Conservation (phyloP, 2,329 filamentous ascomycete genomes). For the Epicoccum nigrum region DNA sequence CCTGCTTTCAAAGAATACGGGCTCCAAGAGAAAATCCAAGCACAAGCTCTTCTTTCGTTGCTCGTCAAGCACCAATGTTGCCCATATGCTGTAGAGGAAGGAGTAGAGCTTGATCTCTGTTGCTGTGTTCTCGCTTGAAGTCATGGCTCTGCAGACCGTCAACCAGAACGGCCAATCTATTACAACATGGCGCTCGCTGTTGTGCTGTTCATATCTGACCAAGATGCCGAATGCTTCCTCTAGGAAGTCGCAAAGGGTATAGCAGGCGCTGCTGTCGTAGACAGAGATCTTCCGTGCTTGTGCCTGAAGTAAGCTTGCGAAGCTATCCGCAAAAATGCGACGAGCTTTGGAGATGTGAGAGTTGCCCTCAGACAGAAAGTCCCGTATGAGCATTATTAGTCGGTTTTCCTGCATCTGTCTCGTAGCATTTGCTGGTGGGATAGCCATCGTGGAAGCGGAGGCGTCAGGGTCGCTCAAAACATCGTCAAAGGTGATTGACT, state of each 20-base stretch:
- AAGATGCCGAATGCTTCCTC: slow-evolving; percentile 78
- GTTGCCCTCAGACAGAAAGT: slow-evolving; percentile 72
- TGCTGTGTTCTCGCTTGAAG: slow-evolving; percentile 84
- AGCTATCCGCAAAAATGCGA: slow-evolving; percentile 76
- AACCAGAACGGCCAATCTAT: slow-evolving; percentile 88
- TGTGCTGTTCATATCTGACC: slow-evolving; percentile 63
- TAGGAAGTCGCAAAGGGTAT: slow-evolving; percentile 88
- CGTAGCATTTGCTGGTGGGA: slow-evolving; percentile 72
- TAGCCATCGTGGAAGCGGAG: slow-evolving; percentile 64
- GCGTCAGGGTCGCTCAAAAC: slow-evolving; percentile 69
- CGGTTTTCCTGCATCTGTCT: slow-evolving; percentile 89
- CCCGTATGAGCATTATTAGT: slow-evolving; percentile 79
- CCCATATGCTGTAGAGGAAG: slow-evolving; percentile 82
- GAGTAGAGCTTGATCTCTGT: slow-evolving; percentile 85
- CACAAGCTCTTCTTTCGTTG: slow-evolving; percentile 73
- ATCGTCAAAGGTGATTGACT: slow-evolving; percentile 70
- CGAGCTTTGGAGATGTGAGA: slow-evolving; percentile 61
- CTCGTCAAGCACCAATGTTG: slow-evolving; percentile 69
- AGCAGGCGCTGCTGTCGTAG: slow-evolving; percentile 83
- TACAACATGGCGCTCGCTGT: slow-evolving; percentile 52
- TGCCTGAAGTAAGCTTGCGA: slow-evolving; percentile 74
- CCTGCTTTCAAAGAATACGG: slow-evolving; percentile 76
- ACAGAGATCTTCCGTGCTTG: slow-evolving; percentile 76
- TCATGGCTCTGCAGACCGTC: slow-evolving; percentile 76
- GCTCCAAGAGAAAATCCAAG: slow-evolving; percentile 74